phyloP scores from a whole-genome alignment of 2,329 filamentous ascomycete genomes.

The Neurospora sp. region DNA sequence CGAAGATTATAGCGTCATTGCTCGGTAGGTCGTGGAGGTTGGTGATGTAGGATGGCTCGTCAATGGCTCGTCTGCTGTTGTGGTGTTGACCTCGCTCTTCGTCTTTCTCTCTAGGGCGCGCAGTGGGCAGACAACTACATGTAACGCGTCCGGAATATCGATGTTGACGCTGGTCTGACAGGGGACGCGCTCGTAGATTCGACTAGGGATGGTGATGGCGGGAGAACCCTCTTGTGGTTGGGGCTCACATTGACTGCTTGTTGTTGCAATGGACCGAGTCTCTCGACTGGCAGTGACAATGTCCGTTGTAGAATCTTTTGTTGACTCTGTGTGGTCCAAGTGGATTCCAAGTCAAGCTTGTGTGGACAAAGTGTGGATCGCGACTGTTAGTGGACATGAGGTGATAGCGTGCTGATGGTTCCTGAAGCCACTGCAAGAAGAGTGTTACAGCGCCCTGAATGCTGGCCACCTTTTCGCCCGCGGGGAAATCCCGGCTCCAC shows the following conservation, averaged over 20 bases:
- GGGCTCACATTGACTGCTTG: background rate
- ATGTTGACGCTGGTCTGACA: background rate
- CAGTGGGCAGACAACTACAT: background rate
- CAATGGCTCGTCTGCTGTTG: background rate
- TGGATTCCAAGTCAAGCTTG: background rate
- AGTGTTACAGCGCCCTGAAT: background rate
- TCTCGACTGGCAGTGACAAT: background rate
- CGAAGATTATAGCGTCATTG: background rate
- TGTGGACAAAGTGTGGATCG: background rate
- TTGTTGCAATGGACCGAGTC: background rate
- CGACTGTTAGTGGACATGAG: background rate
- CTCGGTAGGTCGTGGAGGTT: background rate
- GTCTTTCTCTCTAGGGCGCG: background rate
- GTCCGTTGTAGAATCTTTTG: background rate
- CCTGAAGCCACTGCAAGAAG: background rate
- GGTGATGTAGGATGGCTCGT: background rate
- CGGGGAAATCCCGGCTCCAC: background rate
- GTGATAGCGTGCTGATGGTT: background rate
- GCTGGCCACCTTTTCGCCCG: background rate
- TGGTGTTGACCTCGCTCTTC: background rate
- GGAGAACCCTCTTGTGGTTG: background rate
- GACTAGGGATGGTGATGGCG: background rate
- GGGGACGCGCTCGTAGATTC: background rate
- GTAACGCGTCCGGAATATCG: background rate
- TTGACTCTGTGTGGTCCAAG: background rate